Percentiles rank a stretch among this genome's conserved stretches.
Evolutionary conservation across 2,329 filamentous ascomycete species (phyloP).

Genomic region (Diplodia scrobiculata): DNA sequence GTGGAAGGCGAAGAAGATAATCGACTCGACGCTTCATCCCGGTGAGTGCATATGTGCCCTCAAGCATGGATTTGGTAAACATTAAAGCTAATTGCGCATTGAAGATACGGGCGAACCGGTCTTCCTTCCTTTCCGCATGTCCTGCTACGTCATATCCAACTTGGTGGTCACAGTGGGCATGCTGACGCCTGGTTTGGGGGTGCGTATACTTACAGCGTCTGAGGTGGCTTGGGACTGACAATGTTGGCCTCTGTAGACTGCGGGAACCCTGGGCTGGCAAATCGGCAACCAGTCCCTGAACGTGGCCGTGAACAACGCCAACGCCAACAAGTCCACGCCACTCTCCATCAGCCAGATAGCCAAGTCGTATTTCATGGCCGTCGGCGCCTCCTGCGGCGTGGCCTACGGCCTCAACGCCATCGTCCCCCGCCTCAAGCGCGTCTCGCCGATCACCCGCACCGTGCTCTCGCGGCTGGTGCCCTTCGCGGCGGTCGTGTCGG

Average conservation of each 20-base stretch:
- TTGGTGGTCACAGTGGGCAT: conserved; percentile 93
- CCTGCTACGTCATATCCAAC: conserved; percentile 89
- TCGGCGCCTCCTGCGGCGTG: conserved; percentile 89
- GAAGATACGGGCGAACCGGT: conserved; percentile 89
- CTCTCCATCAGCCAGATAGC: conserved; percentile 77
- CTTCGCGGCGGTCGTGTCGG: conserved; percentile 90
- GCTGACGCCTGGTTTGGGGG: conserved; percentile 83
- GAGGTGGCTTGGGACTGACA: neutral
- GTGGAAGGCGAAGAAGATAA: conserved; percentile 95
- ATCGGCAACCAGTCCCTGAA: conserved; percentile 96
- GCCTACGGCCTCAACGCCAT: conserved; percentile 88
- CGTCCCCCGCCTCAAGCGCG: conserved; percentile 76
- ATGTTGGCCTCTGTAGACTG: conserved; percentile 56
- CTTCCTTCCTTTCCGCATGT: conserved; percentile 96
- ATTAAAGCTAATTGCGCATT: conserved; percentile 31
- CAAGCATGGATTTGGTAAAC: neutral
- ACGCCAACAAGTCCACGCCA: conserved; percentile 95
- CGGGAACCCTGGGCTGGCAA: conserved; percentile 90
- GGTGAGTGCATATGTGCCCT: conserved; percentile 56
- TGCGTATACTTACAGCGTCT: conserved; percentile 45
- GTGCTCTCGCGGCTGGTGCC: conserved; percentile 87
- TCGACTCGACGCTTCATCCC: conserved; percentile 94
- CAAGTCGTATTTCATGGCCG: conserved; percentile 88
- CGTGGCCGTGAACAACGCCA: conserved; percentile 95
- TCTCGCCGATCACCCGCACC: conserved; percentile 73